A percentile compares a stretch with the other conserved stretches of the same genome.
These are phyloP conservation scores for Beauveria asiatica DNA, from an alignment of 2,329 filamentous ascomycete species.

Conservation along the genomic window DNA sequence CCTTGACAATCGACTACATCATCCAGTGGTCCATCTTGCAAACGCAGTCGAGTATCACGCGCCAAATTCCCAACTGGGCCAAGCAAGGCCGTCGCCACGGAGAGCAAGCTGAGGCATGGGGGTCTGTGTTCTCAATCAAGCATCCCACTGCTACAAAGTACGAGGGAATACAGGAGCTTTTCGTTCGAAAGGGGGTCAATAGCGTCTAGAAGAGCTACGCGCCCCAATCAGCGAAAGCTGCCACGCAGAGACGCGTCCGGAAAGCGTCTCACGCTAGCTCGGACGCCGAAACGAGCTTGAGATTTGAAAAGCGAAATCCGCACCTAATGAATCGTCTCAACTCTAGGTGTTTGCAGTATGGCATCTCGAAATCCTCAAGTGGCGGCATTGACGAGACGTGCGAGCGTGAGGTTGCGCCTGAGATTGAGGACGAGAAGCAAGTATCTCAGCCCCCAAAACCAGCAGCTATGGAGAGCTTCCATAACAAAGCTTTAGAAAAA, in stretches of 20 bases:
- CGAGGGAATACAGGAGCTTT: neutral
- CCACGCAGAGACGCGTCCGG: neutral
- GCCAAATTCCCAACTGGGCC: slow-evolving; percentile 50
- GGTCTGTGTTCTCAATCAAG: neutral
- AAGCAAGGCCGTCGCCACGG: slow-evolving; percentile 47
- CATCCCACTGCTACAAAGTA: neutral
- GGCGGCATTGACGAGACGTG: slow-evolving; percentile 52
- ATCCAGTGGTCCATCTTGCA: slow-evolving; percentile 50
- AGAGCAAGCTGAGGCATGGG: slow-evolving; percentile 30
- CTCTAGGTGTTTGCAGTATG: neutral
- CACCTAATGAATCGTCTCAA: neutral
- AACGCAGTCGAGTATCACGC: slow-evolving; percentile 40
- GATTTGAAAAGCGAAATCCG: neutral
- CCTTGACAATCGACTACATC: slow-evolving; percentile 42
- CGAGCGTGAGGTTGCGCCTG: slow-evolving; percentile 57
- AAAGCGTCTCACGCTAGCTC: neutral
- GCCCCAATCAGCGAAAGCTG: neutral
- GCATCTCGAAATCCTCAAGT: neutral
- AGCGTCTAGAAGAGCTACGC: slow-evolving; percentile 1
- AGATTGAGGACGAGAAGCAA: slow-evolving; percentile 53
- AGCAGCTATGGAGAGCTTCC: slow-evolving; percentile 28
- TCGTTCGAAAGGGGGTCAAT: neutral
- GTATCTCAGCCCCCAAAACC: slow-evolving; percentile 37
- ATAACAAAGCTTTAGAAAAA: slow-evolving; percentile 33
- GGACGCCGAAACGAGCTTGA: neutral